A percentile compares a stretch with the other conserved stretches of the same genome.
phyloP scores from a whole-genome alignment of 495 filamentous ascomycete species.

The Pyrenula aspistea region DNA sequence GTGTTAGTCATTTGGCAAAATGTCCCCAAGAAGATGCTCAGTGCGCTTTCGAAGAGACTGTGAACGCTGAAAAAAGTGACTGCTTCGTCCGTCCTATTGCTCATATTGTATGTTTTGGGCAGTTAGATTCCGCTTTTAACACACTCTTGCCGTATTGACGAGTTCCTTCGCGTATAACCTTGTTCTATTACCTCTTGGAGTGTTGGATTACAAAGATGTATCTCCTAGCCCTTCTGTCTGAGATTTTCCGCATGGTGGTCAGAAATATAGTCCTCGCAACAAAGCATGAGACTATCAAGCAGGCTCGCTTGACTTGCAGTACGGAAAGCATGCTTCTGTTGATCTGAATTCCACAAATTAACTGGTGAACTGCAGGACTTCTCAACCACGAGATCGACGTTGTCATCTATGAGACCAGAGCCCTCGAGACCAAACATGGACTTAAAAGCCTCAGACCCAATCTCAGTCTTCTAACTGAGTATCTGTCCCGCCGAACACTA shows the following conservation, averaged over 20 bases:
- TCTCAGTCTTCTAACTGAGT: neutral
- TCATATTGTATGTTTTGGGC: too few species aligned
- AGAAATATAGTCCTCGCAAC: neutral
- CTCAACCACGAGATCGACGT: neutral
- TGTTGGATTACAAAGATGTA: neutral
- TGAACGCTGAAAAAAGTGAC: too few species aligned
- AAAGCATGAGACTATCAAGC: neutral
- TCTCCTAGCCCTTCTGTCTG: neutral
- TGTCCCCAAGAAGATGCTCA: too few species aligned
- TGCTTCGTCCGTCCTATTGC: too few species aligned
- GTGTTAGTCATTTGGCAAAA: too few species aligned
- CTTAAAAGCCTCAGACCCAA: neutral
- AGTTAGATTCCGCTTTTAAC: too few species aligned
- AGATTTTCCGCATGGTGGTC: neutral
- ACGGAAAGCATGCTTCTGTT: neutral
- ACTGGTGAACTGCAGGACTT: neutral
- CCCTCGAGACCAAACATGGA: neutral
- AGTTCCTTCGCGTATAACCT: too few species aligned
- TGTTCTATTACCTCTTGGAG: too few species aligned
- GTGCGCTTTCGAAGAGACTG: too few species aligned
- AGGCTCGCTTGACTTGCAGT: neutral
- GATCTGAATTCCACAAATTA: neutral
- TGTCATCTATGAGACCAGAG: neutral
- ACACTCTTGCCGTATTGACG: too few species aligned
- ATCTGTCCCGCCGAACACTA: neutral